phyloP scores from a whole-genome alignment of 139 green algal genomes.

The Eudorina sp. region DNA sequence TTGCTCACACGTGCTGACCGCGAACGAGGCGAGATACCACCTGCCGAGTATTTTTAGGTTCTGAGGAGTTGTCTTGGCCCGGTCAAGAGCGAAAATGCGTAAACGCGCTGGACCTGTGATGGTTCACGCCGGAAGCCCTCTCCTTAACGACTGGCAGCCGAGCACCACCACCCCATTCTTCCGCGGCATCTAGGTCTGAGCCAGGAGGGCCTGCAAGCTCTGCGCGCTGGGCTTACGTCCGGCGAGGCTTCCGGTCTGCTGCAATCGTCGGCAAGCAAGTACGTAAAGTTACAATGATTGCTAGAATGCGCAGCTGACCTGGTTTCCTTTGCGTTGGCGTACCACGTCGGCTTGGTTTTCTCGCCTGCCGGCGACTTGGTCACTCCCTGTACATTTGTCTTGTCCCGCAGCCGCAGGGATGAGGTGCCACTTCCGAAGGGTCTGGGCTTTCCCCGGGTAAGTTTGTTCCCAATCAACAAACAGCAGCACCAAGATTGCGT shows the following conservation, averaged over 20 bases:
- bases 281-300: no score
- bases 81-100: not conserved
- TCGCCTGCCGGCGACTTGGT: not conserved
- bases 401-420: conserved; percentile 44
- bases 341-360: not conserved
- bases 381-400: conserved; percentile 2
- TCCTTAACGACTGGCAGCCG: not conserved
- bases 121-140: conserved; percentile 12
- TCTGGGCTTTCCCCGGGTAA: conserved; percentile 33
- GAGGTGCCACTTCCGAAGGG: conserved; percentile 3
- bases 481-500: not conserved
- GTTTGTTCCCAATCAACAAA: not conserved
- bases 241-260: conserved; percentile 40
- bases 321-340: not conserved
- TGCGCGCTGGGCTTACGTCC: conserved; percentile 18
- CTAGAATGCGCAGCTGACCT: no score
- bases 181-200: conserved; percentile 6
- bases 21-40: no score
- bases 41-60: not conserved
- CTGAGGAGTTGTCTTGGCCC: not conserved
- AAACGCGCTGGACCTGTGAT: not conserved
- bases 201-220: conserved; percentile 32
- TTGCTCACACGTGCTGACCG: not conserved
- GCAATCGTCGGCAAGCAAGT: conserved; percentile 23
- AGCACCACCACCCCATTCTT: not conserved